Percentiles rank a stretch among this genome's conserved stretches.
These are phyloP conservation scores for Inonotus obliquus DNA, from an alignment of 1,284 basidiomycete species.

Conservation along the genomic window DNA sequence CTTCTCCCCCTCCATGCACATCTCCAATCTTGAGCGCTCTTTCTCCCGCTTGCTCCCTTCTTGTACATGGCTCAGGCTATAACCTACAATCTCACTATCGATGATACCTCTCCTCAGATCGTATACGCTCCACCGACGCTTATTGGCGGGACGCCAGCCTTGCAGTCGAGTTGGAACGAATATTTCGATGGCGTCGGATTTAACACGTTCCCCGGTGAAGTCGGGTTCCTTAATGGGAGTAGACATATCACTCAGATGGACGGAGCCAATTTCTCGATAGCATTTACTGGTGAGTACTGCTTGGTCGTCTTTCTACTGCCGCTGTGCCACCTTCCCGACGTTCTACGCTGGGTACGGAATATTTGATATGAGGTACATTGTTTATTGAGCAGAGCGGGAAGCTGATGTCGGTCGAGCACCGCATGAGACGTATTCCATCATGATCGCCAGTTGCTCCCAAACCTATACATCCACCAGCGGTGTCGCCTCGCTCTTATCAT, in stretches of 20 bases:
- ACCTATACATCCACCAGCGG: not conserved
- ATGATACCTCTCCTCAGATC: conserved; percentile 63
- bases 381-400: not conserved
- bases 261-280: conserved; percentile 49
- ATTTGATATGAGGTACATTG: not conserved
- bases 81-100: conserved; percentile 46
- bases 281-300: conserved; percentile 60
- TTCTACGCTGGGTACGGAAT: not conserved
- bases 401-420: conserved; percentile 1
- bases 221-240: conserved; percentile 47
- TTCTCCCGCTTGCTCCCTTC: conserved; percentile 2
- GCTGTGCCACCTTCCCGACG: not conserved
- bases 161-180: conserved; percentile 62
- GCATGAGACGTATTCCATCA: conserved; percentile 12
- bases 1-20: conserved; percentile 17
- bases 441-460: conserved; percentile 11
- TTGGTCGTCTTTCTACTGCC: too few species aligned
- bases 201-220: conserved; percentile 36
- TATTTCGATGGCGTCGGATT: conserved; percentile 49
- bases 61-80: conserved; percentile 15
- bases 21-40: conserved; percentile 10
- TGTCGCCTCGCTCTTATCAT: not conserved
- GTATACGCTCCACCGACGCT: conserved; percentile 55
- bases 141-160: conserved; percentile 36
- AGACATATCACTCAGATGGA: conserved; percentile 54